Evolutionary conservation across 2,329 filamentous ascomycete species (phyloP), one percentile per base, ranked within the genome.

Genomic region (Hypoxylon rubiginosum): DNA sequence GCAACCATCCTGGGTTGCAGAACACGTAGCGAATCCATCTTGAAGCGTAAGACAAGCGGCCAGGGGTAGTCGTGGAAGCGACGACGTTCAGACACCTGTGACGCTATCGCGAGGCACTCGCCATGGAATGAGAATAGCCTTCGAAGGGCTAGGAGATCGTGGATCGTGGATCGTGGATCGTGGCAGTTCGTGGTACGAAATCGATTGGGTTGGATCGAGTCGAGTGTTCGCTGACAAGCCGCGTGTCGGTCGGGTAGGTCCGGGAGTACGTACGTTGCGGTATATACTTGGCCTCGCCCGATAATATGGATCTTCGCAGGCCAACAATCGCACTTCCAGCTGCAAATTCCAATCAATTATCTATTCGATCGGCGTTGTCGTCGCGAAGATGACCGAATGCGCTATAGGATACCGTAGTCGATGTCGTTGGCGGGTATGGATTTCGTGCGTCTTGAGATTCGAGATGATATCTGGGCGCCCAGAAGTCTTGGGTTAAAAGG

Each of bases 401-500:
- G 56, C 45, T 52, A 7, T 48, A 36, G 28, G 36, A 46, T 36
- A 28, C 45, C 15, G 36, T 54, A 46, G 28, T 52, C 36, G 24
- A 41, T 54, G 30, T 65, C 57, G 68, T 57, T 58, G 49, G 34
- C 67, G 43, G 54, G 58, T 63, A 57, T 64, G 51, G 43, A 49
- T 55, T 54, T 68, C 63, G 50, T 64, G 64, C 46, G 59, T 70
- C 73, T 74, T 71, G 70, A 73, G 72, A 58, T 48, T 65, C 49
- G 69, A 70, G 67, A 67, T 67, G 68, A 74, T 74, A 75, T 76
- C 79, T 81, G 78, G 79, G 78, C 79, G 79, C 79, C 79, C 73
- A 80, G 79, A 79, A 76, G 73, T 75, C 71, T 74, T 75, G 67
- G 72, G 68, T 59, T 67, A 58, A 71, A 65, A 67, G 60, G 62